Evolutionary conservation across 768 basidiomycete genomes (phyloP).

Genomic region (Mycena capillaripes): DNA sequence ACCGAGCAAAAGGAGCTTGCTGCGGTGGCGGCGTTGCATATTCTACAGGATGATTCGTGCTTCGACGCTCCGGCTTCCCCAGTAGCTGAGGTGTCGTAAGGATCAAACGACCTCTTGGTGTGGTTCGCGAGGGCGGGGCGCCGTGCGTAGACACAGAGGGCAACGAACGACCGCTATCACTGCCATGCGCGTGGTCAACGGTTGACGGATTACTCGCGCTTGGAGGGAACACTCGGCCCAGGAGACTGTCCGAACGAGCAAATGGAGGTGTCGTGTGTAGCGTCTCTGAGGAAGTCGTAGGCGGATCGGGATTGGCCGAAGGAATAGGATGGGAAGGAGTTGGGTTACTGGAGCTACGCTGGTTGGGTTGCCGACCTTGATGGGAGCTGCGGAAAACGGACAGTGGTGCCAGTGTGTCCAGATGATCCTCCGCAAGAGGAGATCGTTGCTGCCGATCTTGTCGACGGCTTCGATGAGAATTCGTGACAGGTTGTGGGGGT

Average conservation of each 20-base stretch:
- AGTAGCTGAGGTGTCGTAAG: constrained; percentile 31
- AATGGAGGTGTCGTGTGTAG: constrained; percentile 3
- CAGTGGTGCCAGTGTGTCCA: constrained; percentile 38
- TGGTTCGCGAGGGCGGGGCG: constrained; percentile 29
- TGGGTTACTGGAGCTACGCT: constrained; percentile 9
- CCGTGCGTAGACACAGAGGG: constrained; percentile 35
- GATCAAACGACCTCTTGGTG: constrained; percentile 31
- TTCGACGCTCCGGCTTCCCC: constrained; percentile 9
- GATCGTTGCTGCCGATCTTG: not conserved
- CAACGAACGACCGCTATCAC: constrained; percentile 41
- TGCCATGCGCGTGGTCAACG: constrained; percentile 29
- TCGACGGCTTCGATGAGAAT: constrained; percentile 35
- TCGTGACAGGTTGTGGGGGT: constrained; percentile 51
- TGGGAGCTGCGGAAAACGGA: constrained; percentile 37
- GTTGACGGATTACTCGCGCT: constrained; percentile 38
- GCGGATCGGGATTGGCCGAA: not conserved
- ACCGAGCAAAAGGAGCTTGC: constrained; percentile 12
- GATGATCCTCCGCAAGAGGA: constrained; percentile 21
- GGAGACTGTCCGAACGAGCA: constrained; percentile 41
- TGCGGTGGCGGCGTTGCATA: constrained; percentile 20
- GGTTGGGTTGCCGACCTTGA: constrained; percentile 22
- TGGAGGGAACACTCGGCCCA: constrained; percentile 45
- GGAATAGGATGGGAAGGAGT: not conserved
- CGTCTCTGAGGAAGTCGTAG: constrained; percentile 2
- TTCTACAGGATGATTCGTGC: not conserved